Base-by-base conservation (phyloP, 176 grass and related monocot species). In the Echinochloa phyllopogon region DNA sequence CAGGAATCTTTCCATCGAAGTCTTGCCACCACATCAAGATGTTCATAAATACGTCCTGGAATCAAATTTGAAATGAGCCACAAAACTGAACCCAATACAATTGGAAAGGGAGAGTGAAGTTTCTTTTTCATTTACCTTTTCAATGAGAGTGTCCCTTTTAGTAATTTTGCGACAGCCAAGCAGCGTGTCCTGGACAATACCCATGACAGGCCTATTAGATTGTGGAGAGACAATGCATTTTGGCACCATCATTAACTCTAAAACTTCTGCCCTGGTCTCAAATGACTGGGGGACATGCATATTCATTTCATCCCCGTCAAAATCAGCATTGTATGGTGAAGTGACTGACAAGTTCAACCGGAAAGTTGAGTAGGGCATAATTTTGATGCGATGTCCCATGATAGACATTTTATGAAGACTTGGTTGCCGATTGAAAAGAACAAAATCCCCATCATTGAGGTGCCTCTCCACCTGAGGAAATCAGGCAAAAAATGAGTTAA, bases 321-420 rank as follows among this genome's bases (percentile, higher is more conserved):
- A 98, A 88, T 98, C 96, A 75, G 96, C 96, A 95, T 98, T 98
- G 75, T 98, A 98, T 45, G 96, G 96, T 52, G 96, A 98, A 63
- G 96, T 98, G 53, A 98, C 96, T 14, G 96, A 98, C 49, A 98
- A 75, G 50, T 98, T 98, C 37, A 98, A 79, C 25, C 93, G 91
- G 51, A 98, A 98, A 86, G 93, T 98, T 70, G 96, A 98, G 74
- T 98, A 98, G 17, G 93, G 96, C 96, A 98, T 98, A 49, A 98
- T 98, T 88, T 98, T 98, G 58, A 98, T 98, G 18, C 91, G 91
- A 82, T 98, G 96, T 1, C 96, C 93, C 96, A 98, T 95, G n/a
- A 98, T 98, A 65, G 96, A 98, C 96, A 98, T 98, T 93, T 98
- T 98, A 78, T 98, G 93, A 73, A 98, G 93, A 88, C 91, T 95